Base-by-base conservation (phyloP, 805 yeast genomes). In the Candida endomychidarum region DNA sequence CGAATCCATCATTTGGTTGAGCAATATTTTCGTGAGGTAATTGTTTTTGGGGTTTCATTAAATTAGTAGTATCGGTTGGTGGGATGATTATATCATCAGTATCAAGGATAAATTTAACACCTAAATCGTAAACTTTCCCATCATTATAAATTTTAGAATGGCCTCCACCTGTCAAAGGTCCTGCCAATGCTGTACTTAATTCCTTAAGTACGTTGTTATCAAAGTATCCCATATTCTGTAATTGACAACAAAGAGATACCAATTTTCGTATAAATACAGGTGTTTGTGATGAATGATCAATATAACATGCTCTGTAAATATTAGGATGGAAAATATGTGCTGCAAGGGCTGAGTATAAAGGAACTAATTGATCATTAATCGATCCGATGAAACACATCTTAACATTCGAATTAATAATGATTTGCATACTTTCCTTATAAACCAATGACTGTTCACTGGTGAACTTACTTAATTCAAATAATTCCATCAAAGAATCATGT, bases 131-230 rank as follows among this genome's bases (percentile, higher is more conserved):
- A 1, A 93, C 98, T 41, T 81, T 77, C 3, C 81, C 78, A 48
- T 87, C 96, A 52, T 86, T 84, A 60, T 91, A 91, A 19, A 93
- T 80, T 47, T 77, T 83, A 0, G 97, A 89, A 58, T 91, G 99
- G 0, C 99, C 99, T 6, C 93, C 90, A 2, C 97, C 96, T 0
- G 96, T 91, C 38, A 93, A 67, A 1, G 96, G 85, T 0, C 99
- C 99, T 0, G 95, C 93, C 46, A 68, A 69, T 28, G 68, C 63
- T 2, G 74, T 75, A 40, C 96, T 86, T 30, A 91, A 74, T 56
- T 93, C 97, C 46, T 82, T 82, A 15, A 91, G 70, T 10, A 93
- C 84, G 16, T 89, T 93, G 56, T 87, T 91, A 56, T 91, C 99
- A 35, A 83, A 78, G 37, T 69, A 74, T 0, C 98, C 98, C 34